Percentiles rank a stretch among this genome's conserved stretches.
Conservation (phyloP, 2,329 filamentous ascomycete genomes). For the Thermoascus crustaceus region DNA sequence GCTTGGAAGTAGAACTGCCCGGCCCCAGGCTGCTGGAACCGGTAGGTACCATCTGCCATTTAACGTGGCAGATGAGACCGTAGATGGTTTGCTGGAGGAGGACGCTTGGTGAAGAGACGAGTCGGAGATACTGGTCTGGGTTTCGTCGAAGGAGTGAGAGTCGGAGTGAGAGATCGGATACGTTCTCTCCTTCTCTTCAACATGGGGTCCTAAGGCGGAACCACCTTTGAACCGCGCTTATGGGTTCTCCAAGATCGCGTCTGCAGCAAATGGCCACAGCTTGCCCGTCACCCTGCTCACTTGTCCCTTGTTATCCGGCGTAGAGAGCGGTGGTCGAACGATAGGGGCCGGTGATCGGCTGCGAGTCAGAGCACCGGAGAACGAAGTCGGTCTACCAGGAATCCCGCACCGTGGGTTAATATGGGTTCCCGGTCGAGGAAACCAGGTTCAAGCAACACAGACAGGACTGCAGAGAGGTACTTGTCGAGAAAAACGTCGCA, state of each 20-base stretch:
- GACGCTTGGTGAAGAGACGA: conserved; percentile 17
- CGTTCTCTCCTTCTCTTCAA: conserved; percentile 43
- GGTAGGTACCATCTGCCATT: conserved; percentile 49
- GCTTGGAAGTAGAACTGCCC: conserved; percentile 42
- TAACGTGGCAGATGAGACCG: conserved; percentile 43
- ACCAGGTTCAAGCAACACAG: conserved; percentile 5
- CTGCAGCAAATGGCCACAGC: conserved; percentile 12
- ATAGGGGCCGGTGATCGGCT: conserved; percentile 15
- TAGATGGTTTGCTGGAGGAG: conserved; percentile 24
- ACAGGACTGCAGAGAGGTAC: background rate
- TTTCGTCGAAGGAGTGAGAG: conserved; percentile 19
- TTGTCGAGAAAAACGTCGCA: conserved; percentile 1
- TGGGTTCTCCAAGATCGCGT: conserved; percentile 3
- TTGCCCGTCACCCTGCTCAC: conserved; percentile 8
- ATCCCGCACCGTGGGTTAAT: conserved; percentile 12
- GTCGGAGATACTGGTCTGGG: conserved; percentile 15
- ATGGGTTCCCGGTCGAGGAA: conserved; percentile 6
- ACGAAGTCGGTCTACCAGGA: conserved; percentile 9
- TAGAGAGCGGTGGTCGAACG: conserved; percentile 13
- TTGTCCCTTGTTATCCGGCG: conserved; percentile 4
- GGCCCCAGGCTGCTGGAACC: conserved; percentile 47
- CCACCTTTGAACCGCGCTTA: conserved; percentile 14
- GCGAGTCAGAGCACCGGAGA: conserved; percentile 19
- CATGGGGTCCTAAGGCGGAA: conserved; percentile 36
- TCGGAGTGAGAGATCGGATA: conserved; percentile 31